phyloP scores from a whole-genome alignment of 306 rosid species.

The Fagus sylvatica region DNA sequence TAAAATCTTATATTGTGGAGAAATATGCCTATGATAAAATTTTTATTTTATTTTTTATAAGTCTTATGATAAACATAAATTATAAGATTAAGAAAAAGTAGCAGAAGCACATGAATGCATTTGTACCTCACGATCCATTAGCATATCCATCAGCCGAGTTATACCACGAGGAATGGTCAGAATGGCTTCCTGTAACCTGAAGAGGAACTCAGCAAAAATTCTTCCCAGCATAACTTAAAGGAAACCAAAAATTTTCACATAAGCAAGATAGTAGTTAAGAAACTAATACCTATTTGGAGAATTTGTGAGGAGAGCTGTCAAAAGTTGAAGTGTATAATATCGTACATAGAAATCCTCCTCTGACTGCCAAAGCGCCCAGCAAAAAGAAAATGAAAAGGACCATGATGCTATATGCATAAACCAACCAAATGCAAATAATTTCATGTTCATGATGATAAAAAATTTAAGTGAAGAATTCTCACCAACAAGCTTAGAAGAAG shows the following conservation, averaged over 20 bases:
- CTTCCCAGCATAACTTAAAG: slow-evolving; percentile 13
- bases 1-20: background rate
- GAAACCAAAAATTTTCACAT: slow-evolving; percentile 21
- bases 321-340: slow-evolving; percentile 88
- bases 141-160: slow-evolving; percentile 96
- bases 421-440: background rate
- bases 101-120: slow-evolving; percentile 17
- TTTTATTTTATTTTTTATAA: too few relatives aligned
- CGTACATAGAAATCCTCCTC: slow-evolving; percentile 96
- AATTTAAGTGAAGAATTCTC: slow-evolving; percentile 33
- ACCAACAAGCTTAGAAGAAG: slow-evolving; percentile 93
- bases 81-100: slow-evolving; percentile 7
- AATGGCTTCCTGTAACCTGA: slow-evolving; percentile 95
- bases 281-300: slow-evolving; percentile 71
- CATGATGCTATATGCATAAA: slow-evolving; percentile 13
- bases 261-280: slow-evolving; percentile 25
- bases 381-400: slow-evolving; percentile 14
- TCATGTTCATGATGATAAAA: background rate
- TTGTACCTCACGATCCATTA: slow-evolving; percentile 95
- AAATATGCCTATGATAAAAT: background rate
- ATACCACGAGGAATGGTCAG: slow-evolving; percentile 89
- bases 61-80: slow-evolving; percentile 4
- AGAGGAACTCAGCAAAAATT: slow-evolving; percentile 44
- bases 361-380: slow-evolving; percentile 52
- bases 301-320: slow-evolving; percentile 89